Percentiles rank a stretch among this genome's conserved stretches.
phyloP scores from a whole-genome alignment of 495 filamentous ascomycete species.

The Chaetomidium leptoderma region DNA sequence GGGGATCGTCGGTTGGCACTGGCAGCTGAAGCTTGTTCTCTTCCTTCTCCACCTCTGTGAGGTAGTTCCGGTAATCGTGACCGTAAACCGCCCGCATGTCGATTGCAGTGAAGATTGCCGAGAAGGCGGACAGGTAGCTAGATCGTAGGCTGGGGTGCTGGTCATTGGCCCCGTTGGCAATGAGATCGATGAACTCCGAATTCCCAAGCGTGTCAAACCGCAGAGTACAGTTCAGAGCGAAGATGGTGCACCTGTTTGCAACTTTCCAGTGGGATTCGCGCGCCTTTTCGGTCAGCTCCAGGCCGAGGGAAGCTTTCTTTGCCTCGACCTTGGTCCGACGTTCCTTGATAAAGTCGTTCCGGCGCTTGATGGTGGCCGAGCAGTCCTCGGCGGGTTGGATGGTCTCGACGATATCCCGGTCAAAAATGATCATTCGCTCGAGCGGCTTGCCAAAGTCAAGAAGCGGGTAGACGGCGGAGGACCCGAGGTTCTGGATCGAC shows the following conservation, averaged over 20 bases:
- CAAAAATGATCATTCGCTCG: constrained; percentile 81
- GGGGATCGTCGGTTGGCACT: constrained; percentile 65
- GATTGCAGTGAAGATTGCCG: constrained; percentile 73
- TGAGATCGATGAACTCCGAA: constrained; percentile 75
- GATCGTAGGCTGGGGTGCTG: constrained; percentile 79
- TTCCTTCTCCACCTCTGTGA: constrained; percentile 69
- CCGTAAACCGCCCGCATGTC: constrained; percentile 80
- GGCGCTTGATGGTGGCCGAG: constrained; percentile 56
- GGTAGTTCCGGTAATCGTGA: constrained; percentile 80
- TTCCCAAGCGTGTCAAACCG: constrained; percentile 85
- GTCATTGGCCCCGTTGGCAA: constrained; percentile 79
- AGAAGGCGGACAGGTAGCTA: constrained; percentile 74
- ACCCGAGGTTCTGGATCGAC: constrained; percentile 86
- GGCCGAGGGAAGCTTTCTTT: constrained; percentile 74
- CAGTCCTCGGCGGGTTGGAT: constrained; percentile 72
- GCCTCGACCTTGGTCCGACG: constrained; percentile 71
- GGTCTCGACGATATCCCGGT: constrained; percentile 63
- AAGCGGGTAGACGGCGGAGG: constrained; percentile 73
- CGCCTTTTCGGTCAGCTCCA: constrained; percentile 74
- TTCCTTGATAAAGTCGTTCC: constrained; percentile 63
- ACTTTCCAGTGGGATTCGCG: constrained; percentile 91
- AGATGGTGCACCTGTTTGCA: constrained; percentile 78
- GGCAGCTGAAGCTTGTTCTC: constrained; percentile 69
- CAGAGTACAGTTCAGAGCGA: constrained; percentile 81
- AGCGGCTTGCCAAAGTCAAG: constrained; percentile 85